Conservation (phyloP, 208 protist species). For the Polymyxa betae region DNA sequence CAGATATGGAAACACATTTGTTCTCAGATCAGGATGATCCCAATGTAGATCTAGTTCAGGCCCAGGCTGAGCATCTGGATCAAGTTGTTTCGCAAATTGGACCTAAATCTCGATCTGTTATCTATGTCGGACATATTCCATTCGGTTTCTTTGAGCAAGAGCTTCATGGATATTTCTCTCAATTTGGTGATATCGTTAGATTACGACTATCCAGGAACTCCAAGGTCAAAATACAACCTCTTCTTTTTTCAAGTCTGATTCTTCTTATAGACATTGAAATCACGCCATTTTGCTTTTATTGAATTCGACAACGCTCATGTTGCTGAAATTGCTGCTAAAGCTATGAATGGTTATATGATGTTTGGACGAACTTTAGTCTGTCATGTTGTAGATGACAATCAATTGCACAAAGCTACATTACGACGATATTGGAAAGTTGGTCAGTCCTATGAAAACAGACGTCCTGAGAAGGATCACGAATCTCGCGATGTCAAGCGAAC, state of each 20-base stretch:
- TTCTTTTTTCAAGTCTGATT: background rate
- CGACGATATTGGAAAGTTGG: background rate
- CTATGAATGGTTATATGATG: constrained; percentile 58
- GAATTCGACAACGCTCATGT: constrained; percentile 59
- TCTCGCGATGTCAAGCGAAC: background rate
- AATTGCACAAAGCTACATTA: constrained; percentile 53
- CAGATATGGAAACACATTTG: no score
- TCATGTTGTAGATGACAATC: background rate
- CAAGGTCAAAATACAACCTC: background rate
- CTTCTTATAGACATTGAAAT: constrained; percentile 50
- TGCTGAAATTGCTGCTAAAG: constrained; percentile 18
- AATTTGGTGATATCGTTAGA: constrained; percentile 52
- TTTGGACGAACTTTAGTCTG: constrained; percentile 31
- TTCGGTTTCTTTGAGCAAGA: constrained; percentile 55
- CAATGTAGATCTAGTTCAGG: no score
- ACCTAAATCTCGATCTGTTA: no score
- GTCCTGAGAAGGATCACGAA: background rate
- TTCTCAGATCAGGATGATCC: no score
- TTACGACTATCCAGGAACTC: constrained; percentile 48
- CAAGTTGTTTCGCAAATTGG: no score
- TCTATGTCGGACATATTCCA: constrained; percentile 58
- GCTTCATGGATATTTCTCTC: constrained; percentile 20
- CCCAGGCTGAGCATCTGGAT: no score
- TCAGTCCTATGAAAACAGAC: background rate
- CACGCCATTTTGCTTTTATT: constrained; percentile 56